Conservation (phyloP, 345 rosid species). For the Xanthoceras sorbifolium region DNA sequence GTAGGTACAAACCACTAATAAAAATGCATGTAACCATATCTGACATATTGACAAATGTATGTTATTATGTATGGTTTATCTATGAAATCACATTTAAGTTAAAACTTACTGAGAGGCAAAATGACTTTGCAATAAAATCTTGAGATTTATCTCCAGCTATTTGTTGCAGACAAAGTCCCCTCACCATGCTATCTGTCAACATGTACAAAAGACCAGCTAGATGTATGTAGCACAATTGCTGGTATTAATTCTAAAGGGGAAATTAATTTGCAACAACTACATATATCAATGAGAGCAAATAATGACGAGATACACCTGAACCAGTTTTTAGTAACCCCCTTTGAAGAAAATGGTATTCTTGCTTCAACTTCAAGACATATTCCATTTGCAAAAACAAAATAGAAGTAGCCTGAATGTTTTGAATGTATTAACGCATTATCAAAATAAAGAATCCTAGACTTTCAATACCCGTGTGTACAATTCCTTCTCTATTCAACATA, state of each 20-base stretch:
- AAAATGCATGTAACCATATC: conserved; percentile 1
- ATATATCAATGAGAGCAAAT: neutral
- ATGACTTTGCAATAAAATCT: conserved; percentile 49
- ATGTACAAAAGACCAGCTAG: conserved; percentile 57
- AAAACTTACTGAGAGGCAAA: conserved; percentile 56
- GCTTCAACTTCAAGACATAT: neutral
- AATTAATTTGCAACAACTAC: neutral
- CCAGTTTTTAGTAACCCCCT: neutral
- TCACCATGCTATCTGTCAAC: conserved; percentile 44
- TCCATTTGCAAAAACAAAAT: neutral
- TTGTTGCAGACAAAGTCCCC: conserved; percentile 55
- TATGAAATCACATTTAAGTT: neutral
- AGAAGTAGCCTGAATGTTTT: neutral
- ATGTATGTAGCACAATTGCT: conserved; percentile 7
- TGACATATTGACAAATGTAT: conserved; percentile 1
- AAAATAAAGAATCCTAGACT: conserved; percentile 11
- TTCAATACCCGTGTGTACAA: neutral
- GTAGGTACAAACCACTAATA: neutral
- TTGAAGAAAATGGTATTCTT: neutral
- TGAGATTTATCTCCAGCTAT: conserved; percentile 36
- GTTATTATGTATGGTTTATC: neutral
- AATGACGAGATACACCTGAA: neutral
- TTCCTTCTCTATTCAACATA: conserved; percentile 8
- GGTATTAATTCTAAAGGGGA: conserved; percentile 3
- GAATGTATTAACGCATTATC: neutral